phyloP scores from a whole-genome alignment of 2,329 filamentous ascomycete genomes.

The Colletotrichum nymphaeae region DNA sequence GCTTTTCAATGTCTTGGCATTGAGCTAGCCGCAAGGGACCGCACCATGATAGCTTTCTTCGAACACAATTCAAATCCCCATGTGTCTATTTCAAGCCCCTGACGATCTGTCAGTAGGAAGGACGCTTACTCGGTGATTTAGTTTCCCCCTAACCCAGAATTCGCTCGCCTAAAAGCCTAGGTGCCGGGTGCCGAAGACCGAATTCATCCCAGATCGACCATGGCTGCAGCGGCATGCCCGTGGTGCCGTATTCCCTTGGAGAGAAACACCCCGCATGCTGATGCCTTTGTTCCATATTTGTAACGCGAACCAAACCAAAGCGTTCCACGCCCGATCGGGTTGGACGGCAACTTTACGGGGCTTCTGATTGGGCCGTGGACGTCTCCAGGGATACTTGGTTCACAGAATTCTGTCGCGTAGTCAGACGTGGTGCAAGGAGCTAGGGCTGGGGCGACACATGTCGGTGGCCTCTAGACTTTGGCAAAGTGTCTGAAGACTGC shows the following conservation, averaged over 20 bases:
- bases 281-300: constrained; percentile 24
- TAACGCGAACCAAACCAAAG: constrained; percentile 22
- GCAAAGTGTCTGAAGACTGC: constrained; percentile 7
- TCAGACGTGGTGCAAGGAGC: neutral
- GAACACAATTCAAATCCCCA: neutral
- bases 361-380: neutral
- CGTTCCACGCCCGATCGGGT: constrained; percentile 8
- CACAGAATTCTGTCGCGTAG: neutral
- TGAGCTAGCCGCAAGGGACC: neutral
- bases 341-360: constrained; percentile 13
- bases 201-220: neutral
- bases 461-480: constrained; percentile 1
- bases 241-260: constrained; percentile 6
- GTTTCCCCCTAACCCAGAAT: neutral
- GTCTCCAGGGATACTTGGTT: constrained; percentile 3
- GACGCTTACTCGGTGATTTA: neutral
- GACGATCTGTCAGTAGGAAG: neutral
- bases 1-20: neutral
- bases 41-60: neutral
- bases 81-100: neutral
- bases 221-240: neutral
- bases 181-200: neutral
- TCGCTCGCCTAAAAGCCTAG: neutral
- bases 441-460: constrained; percentile 3
- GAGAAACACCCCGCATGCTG: constrained; percentile 6